Base-by-base conservation (phyloP, 495 filamentous ascomycete genomes). In the Chlorociboria aeruginascens region DNA sequence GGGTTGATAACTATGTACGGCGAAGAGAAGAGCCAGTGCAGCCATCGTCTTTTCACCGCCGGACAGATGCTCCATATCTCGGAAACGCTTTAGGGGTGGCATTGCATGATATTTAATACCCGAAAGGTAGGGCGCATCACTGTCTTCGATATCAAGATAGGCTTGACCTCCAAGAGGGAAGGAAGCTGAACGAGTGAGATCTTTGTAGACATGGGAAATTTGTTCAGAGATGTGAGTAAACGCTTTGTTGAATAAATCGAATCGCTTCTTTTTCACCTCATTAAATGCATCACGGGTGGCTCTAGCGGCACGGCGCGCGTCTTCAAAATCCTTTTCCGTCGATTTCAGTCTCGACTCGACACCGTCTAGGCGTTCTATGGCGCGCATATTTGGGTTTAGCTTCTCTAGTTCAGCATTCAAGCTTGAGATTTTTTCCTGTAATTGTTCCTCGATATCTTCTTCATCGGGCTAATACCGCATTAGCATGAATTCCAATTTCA, bases 21-120 rank as follows among this genome's bases (percentile, higher is more conserved):
- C 90, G 58, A 99, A 97, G 7, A 99, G 77, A 45, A 99, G 71
- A 14, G 92, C 92, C 17, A 99, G 74, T 35, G 92, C 92, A 2
- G 92, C 92, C 82, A 99, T 99, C 11, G 93, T 96, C 76, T 97
- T 97, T 69, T 99, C 92, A 45, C 92, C 92, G 53, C 92, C 92
- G 9, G 86, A 94, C 17, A 99, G 76, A 60, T 95, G 90, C 64
- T 97, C 92, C 92, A 99, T 97, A 65, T 97, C 93, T 33, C 92
- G 78, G 79, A 97, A 99, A 45, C 92, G 89, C 69, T 99, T 99
- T 48, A 95, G 78, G 7, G 92, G 92, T 20, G 92, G 92, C 89
- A 95, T 97, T 55, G 93, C 92, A 64, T 96, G 87, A 66, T 97
- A 99, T 55, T 93, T 94, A 66, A 99, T 86, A 16, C 92, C 92